Conservation (phyloP, 352 stramenopile genomes). For the Phytophthora kernoviae region DNA sequence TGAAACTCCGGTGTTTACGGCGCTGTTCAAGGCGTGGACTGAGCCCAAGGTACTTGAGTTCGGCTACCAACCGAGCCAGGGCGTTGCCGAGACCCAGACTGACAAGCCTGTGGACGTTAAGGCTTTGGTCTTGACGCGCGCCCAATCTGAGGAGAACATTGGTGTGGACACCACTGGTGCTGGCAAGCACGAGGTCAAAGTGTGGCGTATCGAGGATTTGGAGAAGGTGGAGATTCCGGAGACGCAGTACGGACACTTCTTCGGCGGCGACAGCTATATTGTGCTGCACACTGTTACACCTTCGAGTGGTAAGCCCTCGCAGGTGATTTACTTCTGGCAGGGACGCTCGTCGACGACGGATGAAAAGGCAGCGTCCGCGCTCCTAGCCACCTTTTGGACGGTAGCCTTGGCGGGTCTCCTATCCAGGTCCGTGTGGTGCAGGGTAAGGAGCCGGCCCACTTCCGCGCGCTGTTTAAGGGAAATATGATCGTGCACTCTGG, state of each 20-base stretch:
- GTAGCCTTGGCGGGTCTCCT: slow-evolving; percentile 81
- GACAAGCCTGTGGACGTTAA: slow-evolving; percentile 67
- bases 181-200: slow-evolving; percentile 77
- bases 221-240: slow-evolving; percentile 85
- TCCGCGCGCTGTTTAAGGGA: slow-evolving; percentile 91
- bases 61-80: slow-evolving; percentile 50
- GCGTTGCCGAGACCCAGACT: slow-evolving; percentile 45
- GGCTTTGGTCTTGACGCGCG: slow-evolving; percentile 46
- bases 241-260: slow-evolving; percentile 91
- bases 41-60: slow-evolving; percentile 75
- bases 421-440: slow-evolving; percentile 89
- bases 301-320: slow-evolving; percentile 62
- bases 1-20: slow-evolving; percentile 86
- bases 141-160: slow-evolving; percentile 71
- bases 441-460: slow-evolving; percentile 89
- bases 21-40: slow-evolving; percentile 83
- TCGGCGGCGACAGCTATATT: slow-evolving; percentile 96
- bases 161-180: slow-evolving; percentile 68
- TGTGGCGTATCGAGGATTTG: slow-evolving; percentile 93
- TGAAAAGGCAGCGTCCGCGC: slow-evolving; percentile 81
- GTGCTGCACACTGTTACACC: slow-evolving; percentile 85
- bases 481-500: slow-evolving; percentile 90
- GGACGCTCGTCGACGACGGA: slow-evolving; percentile 86
- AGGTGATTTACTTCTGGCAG: slow-evolving; percentile 94
- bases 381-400: slow-evolving; percentile 80